phyloP scores from a whole-genome alignment of 108 stramenopile genomes.

The Cyclostephanos tholiformis region DNA sequence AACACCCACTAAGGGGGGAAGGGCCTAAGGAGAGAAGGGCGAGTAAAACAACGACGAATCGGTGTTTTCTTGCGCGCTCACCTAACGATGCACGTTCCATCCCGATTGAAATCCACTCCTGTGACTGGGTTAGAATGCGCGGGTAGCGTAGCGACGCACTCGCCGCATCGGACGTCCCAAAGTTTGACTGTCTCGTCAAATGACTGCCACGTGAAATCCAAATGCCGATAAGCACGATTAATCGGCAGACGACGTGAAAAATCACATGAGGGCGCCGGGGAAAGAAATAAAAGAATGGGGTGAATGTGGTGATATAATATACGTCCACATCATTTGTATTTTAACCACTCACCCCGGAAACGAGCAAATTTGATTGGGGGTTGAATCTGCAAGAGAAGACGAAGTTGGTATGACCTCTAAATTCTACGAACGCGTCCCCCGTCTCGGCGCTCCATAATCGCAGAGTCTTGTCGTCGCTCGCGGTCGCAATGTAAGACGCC shows the following conservation, averaged over 20 bases:
- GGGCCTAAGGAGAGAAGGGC: background rate
- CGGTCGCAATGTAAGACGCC: constrained; percentile 81
- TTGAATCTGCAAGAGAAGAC: constrained; percentile 90
- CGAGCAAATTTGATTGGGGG: constrained; percentile 78
- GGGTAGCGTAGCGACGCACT: constrained; percentile 89
- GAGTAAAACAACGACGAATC: background rate
- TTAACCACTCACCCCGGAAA: constrained; percentile 53
- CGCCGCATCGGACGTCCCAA: constrained; percentile 93
- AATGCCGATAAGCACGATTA: no score
- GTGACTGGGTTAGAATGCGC: constrained; percentile 97
- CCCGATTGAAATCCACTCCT: constrained; percentile 85
- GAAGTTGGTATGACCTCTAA: constrained; percentile 90
- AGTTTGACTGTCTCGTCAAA: constrained; percentile 96
- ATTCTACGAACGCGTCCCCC: constrained; percentile 83
- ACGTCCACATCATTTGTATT: background rate
- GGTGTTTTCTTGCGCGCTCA: background rate
- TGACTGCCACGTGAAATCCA: constrained; percentile 11
- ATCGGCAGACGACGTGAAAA: background rate
- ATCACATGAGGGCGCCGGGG: background rate
- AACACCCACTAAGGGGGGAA: background rate
- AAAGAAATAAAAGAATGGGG: background rate
- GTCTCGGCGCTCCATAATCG: constrained; percentile 84
- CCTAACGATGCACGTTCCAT: constrained; percentile 83
- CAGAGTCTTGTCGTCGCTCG: constrained; percentile 90
- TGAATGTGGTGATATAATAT: background rate